A percentile compares a stretch with the other conserved stretches of the same genome.
Evolutionary conservation across 768 basidiomycete species (phyloP).

Genomic region (Pisolithus sp.): DNA sequence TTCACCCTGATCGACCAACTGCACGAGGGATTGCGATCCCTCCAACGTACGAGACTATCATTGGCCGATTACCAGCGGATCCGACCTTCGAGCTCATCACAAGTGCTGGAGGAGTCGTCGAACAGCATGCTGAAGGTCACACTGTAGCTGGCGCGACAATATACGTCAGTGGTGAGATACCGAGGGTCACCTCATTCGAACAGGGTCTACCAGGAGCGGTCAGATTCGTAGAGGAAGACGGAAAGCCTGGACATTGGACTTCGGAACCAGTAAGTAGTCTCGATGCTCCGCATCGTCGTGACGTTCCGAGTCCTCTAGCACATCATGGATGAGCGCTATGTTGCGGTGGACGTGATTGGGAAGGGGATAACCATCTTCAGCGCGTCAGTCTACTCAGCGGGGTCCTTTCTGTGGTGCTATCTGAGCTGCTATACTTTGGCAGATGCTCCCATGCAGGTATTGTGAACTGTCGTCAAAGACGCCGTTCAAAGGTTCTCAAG

Average conservation of each 20-base stretch:
- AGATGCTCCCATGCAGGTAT: slow-evolving; percentile 79
- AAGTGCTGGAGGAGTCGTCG: slow-evolving; percentile 46
- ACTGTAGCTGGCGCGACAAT: slow-evolving; percentile 54
- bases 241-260: slow-evolving; percentile 36
- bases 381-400: slow-evolving; percentile 47
- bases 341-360: slow-evolving; percentile 67
- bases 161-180: slow-evolving; percentile 79
- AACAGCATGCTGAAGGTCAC: slow-evolving; percentile 56
- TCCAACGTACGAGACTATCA: slow-evolving; percentile 48
- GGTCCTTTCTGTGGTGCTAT: not conserved
- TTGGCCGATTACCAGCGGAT: slow-evolving; percentile 58
- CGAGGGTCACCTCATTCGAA: slow-evolving; percentile 64
- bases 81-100: slow-evolving; percentile 67
- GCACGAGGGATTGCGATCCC: slow-evolving; percentile 71
- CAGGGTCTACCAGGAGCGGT: slow-evolving; percentile 59
- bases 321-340: slow-evolving; percentile 81
- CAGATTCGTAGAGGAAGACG: slow-evolving; percentile 43
- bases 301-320: slow-evolving; percentile 35
- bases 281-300: not conserved
- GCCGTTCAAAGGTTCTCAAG: slow-evolving; percentile 55
- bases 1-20: slow-evolving; percentile 71
- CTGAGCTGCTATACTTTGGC: not conserved
- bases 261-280: slow-evolving; percentile 43
- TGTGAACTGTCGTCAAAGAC: slow-evolving; percentile 73
- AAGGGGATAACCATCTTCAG: slow-evolving; percentile 82